Conservation (phyloP, 768 basidiomycete genomes). For the Pulveroboletus sp. region DNA sequence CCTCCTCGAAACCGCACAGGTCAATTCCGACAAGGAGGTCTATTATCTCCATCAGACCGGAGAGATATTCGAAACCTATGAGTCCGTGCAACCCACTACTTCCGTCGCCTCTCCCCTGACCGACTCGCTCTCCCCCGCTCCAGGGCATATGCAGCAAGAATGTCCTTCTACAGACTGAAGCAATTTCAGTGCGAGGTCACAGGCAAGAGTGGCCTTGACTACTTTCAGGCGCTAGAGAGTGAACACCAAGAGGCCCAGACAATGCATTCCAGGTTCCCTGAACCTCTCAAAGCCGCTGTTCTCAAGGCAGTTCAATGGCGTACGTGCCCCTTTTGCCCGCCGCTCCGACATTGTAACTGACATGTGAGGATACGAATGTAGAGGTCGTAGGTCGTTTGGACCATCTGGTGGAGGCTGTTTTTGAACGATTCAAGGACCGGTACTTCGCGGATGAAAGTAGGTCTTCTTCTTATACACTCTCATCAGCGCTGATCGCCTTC, state of each 20-base stretch:
- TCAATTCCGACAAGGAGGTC: constrained; percentile 69
- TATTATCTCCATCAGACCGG: constrained; percentile 93
- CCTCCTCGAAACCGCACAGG: constrained; percentile 60
- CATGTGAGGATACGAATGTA: constrained; percentile 31
- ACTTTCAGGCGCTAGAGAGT: constrained; percentile 89
- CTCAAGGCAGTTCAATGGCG: constrained; percentile 96
- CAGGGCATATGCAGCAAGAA: constrained; percentile 81
- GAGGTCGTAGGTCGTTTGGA: constrained; percentile 97
- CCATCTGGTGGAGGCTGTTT: constrained; percentile 90
- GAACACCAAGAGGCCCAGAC: constrained; percentile 87
- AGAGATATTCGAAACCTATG: constrained; percentile 95
- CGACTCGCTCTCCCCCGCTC: constrained; percentile 8
- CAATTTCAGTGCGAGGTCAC: constrained; percentile 98
- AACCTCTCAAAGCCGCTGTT: constrained; percentile 86
- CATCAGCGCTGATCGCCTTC: constrained; percentile 14
- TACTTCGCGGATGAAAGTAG: constrained; percentile 88
- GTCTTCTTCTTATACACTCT: constrained; percentile 31
- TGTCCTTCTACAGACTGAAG: constrained; percentile 91
- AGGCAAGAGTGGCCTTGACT: constrained; percentile 89
- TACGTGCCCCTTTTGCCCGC: constrained; percentile 44
- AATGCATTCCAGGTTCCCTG: constrained; percentile 88
- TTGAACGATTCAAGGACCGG: constrained; percentile 93
- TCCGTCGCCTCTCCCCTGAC: constrained; percentile 25
- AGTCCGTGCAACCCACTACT: constrained; percentile 50
- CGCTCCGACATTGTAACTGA: constrained; percentile 12